These are phyloP conservation scores for Limnanthes douglasii DNA, from an alignment of 345 rosid species.

Conservation along the genomic window DNA sequence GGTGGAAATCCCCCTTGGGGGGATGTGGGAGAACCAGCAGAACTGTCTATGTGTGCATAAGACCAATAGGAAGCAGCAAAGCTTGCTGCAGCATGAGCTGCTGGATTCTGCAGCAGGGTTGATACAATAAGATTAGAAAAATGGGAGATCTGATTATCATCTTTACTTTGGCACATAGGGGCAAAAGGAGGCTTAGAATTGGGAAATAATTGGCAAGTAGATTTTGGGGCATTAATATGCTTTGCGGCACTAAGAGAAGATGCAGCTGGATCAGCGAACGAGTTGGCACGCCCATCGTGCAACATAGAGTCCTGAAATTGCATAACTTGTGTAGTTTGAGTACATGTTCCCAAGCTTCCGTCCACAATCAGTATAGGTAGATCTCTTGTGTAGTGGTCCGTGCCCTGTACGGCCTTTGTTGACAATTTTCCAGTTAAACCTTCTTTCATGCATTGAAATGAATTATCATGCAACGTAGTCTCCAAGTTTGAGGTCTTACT, in stretches of 20 bases:
- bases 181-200: constrained; percentile 31
- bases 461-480: constrained; percentile 19
- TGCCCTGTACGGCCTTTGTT: constrained; percentile 28
- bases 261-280: constrained; percentile 24
- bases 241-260: constrained; percentile 30
- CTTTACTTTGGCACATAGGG: constrained; percentile 24
- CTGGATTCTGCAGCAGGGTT: constrained; percentile 66
- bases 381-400: constrained; percentile 39
- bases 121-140: constrained; percentile 66
- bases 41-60: too few relatives aligned
- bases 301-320: constrained; percentile 21
- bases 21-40: constrained; percentile 7
- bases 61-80: constrained; percentile 68
- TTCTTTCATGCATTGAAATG: constrained; percentile 13
- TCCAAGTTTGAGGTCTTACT: constrained; percentile 26
- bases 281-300: constrained; percentile 19
- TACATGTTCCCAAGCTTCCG: constrained; percentile 31
- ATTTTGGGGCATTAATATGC: constrained; percentile 21
- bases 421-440: constrained; percentile 13
- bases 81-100: constrained; percentile 73
- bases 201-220: constrained; percentile 27
- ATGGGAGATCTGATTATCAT: constrained; percentile 40
- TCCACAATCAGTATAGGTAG: constrained; percentile 45
- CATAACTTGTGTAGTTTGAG: constrained; percentile 20
- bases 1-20: constrained; percentile 23